Evolutionary conservation across 2,329 filamentous ascomycete genomes (phyloP), one percentile per base, ranked within the genome.

Genomic region (Canariomyces notabilis): DNA sequence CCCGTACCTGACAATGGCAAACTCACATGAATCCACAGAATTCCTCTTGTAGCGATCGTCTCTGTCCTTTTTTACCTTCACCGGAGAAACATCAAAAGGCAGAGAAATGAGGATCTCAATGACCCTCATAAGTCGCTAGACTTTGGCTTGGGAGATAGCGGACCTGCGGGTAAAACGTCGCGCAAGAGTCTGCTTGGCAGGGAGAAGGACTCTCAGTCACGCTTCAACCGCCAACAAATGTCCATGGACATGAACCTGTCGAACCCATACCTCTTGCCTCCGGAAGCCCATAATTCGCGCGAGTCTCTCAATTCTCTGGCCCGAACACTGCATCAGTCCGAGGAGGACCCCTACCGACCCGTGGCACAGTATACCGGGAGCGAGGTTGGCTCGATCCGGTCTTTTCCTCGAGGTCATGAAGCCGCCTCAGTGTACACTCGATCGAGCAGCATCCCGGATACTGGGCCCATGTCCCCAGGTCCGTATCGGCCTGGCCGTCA

Each of bases 231-330:
- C 31, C 80, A 84, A 57, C 65, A 61, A 38, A 59, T 85, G 40
- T 86, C 82, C 26, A 80, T 91, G 77, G 78, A 82, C 57, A 79
- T 90, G 76, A 81, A 85, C 60, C 74, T 90, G 38, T 80, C 79
- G 26, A 93, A 83, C 58, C 93, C 93, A 2, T 98, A 97, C 64
- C 77, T 98, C n/a, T 75, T 97, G n/a, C 90, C 93, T 4, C 87
- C 87, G 1, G 82, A 80, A 44, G 62, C 91, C 16, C 82, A 93
- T 34, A 75, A 79, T 60, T 96, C 91, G 1, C 80, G 81, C 36
- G 89, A 95, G 56, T 96, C 91, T 5, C 74, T 97, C 52, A 83
- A 90, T 64, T 94, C 89, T 2, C 73, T 97, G 54, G 87, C 89
- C 20, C 82, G 85, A 44, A 85, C 83, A 2, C 76, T 91, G 37